These are phyloP conservation scores for Russula sp. DNA, from an alignment of 768 basidiomycete species.

Conservation along the genomic window DNA sequence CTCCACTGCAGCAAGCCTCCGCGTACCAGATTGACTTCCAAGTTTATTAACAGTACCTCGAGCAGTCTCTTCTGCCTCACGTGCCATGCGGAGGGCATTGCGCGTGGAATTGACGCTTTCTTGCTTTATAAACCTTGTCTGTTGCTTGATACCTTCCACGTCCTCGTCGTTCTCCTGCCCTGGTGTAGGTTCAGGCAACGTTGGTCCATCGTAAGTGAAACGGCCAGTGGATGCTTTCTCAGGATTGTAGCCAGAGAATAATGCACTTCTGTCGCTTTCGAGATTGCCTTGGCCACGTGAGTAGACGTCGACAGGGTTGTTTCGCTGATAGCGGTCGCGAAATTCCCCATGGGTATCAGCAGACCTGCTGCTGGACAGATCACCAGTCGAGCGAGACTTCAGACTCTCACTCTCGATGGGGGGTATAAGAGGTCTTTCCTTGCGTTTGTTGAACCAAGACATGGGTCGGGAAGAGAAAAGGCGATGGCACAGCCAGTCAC, in stretches of 20 bases:
- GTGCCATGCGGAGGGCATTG: slow-evolving; percentile 87
- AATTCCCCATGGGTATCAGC: slow-evolving; percentile 11
- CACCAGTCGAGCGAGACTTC: slow-evolving; percentile 46
- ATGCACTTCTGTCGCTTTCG: slow-evolving; percentile 61
- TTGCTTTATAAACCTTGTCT: slow-evolving; percentile 85
- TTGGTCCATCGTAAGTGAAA: slow-evolving; percentile 52
- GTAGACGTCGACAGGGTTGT: slow-evolving; percentile 54
- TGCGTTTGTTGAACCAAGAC: slow-evolving; percentile 61
- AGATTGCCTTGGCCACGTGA: slow-evolving; percentile 54
- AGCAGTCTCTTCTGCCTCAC: slow-evolving; percentile 96
- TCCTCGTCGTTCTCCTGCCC: slow-evolving; percentile 83
- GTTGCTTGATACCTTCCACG: slow-evolving; percentile 90
- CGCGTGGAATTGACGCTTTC: slow-evolving; percentile 84
- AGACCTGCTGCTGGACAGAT: slow-evolving; percentile 41
- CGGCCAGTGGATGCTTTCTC: slow-evolving; percentile 53
- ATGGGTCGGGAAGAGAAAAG: slow-evolving; percentile 35
- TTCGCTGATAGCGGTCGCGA: slow-evolving; percentile 46
- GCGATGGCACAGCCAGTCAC: neutral
- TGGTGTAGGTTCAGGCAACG: slow-evolving; percentile 40
- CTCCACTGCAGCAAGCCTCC: neutral
- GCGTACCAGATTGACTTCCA: slow-evolving; percentile 87
- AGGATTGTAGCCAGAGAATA: slow-evolving; percentile 71
- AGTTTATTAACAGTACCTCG: slow-evolving; percentile 75
- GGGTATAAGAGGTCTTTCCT: slow-evolving; percentile 59
- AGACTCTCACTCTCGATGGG: slow-evolving; percentile 46